Evolutionary conservation across 176 grass and related monocot species (phyloP).

Genomic region (Tillandsia leiboldiana): DNA sequence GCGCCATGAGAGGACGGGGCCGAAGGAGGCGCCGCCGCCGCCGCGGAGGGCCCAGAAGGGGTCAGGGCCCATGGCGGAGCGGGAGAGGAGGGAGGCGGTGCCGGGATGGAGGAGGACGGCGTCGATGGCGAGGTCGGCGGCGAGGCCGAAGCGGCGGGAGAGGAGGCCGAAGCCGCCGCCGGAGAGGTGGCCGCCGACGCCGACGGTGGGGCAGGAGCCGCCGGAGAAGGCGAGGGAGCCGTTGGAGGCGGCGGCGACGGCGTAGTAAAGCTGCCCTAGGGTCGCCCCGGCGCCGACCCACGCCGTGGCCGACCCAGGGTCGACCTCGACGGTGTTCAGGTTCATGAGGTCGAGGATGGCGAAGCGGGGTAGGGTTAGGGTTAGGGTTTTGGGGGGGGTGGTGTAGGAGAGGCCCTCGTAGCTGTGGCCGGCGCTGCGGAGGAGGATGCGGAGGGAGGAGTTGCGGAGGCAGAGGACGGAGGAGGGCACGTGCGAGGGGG

Average conservation of each 20-base stretch:
- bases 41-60: constrained; percentile 84
- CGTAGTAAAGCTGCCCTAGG: constrained; percentile 59
- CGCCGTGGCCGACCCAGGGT: constrained; percentile 15
- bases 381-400: too few species aligned
- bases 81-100: constrained; percentile 34
- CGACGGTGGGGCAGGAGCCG: constrained; percentile 63
- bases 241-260: constrained; percentile 23
- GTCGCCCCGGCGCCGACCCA: constrained; percentile 67
- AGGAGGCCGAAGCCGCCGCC: constrained; percentile 75
- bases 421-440: constrained; percentile 85
- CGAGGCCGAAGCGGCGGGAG: constrained; percentile 57
- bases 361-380: constrained; percentile 7
- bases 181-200: constrained; percentile 53
- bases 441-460: constrained; percentile 22
- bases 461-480: constrained; percentile 35
- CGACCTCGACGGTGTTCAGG: constrained; percentile 40
- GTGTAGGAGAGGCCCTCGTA: constrained; percentile 87
- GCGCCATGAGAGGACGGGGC: constrained; percentile 49
- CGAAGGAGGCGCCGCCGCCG: constrained; percentile 66
- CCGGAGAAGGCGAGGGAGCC: constrained; percentile 41
- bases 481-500: constrained; percentile 20
- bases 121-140: constrained; percentile 58
- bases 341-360: constrained; percentile 49
- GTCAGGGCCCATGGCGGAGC: constrained; percentile 45
- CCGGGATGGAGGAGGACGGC: constrained; percentile 39